Percentiles rank a stretch among this genome's conserved stretches.
Evolutionary conservation across 176 grass and related monocot genomes (phyloP).

Genomic region (Oryza longistaminata): DNA sequence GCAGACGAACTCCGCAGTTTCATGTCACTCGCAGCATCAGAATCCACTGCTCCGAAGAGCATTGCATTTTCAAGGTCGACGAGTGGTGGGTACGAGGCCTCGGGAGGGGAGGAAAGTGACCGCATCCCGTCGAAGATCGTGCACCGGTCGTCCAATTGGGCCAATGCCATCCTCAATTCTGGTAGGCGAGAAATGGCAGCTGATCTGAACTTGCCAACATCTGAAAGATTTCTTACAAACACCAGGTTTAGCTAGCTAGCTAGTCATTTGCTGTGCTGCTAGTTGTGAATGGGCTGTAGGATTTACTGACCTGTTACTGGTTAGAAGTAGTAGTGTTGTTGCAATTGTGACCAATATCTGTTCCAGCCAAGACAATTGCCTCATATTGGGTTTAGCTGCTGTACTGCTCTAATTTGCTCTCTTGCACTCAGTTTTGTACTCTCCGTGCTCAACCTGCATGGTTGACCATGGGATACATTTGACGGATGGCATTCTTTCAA

Average conservation of each 20-base stretch:
- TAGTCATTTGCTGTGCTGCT: neutral
- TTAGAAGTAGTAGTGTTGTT: neutral
- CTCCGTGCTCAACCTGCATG: neutral
- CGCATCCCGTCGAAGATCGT: conserved; percentile 72
- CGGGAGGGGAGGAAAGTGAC: conserved; percentile 74
- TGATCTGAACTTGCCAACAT: conserved; percentile 36
- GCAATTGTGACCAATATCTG: neutral
- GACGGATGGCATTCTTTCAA: neutral
- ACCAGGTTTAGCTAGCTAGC: conserved; percentile 25
- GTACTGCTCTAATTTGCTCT: neutral
- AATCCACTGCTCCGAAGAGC: conserved; percentile 42
- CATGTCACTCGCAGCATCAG: conserved; percentile 36
- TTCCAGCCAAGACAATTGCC: neutral
- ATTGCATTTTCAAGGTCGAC: conserved; percentile 66
- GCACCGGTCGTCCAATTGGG: conserved; percentile 79
- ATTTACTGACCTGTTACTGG: neutral
- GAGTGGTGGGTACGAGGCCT: conserved; percentile 79
- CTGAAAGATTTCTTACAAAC: conserved; percentile 27
- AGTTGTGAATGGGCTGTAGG: neutral
- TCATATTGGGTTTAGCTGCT: neutral
- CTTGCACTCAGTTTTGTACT: neutral
- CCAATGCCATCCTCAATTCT: conserved; percentile 50
- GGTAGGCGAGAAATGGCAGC: conserved; percentile 15
- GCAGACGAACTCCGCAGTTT: conserved; percentile 45
- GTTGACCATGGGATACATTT: neutral